phyloP scores from a whole-genome alignment of 164 flowering plant genomes.

The Dillenia suffruticosa region DNA sequence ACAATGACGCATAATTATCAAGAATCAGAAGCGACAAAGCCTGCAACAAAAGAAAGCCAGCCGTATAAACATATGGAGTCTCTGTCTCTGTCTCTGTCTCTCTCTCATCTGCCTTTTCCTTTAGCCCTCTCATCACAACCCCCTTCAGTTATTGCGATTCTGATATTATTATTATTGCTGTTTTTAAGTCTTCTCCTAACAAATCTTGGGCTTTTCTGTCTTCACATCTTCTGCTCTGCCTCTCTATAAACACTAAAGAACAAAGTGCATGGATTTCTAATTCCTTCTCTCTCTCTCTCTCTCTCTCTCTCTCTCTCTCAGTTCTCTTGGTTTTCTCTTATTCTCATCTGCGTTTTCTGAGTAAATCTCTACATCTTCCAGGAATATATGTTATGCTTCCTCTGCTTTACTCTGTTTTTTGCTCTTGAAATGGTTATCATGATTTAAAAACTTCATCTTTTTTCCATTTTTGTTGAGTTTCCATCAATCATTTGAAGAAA shows the following conservation, averaged over 20 bases:
- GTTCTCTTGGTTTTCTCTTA: neutral
- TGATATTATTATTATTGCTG: slow-evolving; percentile 6
- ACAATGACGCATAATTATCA: neutral
- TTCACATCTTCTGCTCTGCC: slow-evolving; percentile 18
- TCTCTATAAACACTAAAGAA: slow-evolving; percentile 22
- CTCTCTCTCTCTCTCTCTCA: neutral
- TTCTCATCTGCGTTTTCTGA: neutral
- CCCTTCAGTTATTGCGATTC: slow-evolving; percentile 17
- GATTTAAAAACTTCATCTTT: neutral
- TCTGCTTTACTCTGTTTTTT: neutral
- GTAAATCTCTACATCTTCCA: neutral
- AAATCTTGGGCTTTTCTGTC: slow-evolving; percentile 4
- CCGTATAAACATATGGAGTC: neutral
- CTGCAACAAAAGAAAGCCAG: neutral
- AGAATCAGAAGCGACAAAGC: too few relatives aligned
- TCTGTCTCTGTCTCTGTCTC: slow-evolving; percentile 1
- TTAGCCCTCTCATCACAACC: neutral
- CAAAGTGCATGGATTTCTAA: slow-evolving; percentile 1
- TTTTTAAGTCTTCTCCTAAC: neutral
- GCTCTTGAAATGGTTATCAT: neutral
- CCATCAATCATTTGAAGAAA: too few relatives aligned
- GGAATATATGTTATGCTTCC: neutral
- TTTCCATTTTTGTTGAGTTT: too few relatives aligned
- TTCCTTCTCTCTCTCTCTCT: neutral
- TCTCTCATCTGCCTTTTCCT: neutral